Evolutionary conservation across 2,329 filamentous ascomycete species (phyloP), one percentile per base, ranked within the genome.

Genomic region (Metarhizium rileyi): DNA sequence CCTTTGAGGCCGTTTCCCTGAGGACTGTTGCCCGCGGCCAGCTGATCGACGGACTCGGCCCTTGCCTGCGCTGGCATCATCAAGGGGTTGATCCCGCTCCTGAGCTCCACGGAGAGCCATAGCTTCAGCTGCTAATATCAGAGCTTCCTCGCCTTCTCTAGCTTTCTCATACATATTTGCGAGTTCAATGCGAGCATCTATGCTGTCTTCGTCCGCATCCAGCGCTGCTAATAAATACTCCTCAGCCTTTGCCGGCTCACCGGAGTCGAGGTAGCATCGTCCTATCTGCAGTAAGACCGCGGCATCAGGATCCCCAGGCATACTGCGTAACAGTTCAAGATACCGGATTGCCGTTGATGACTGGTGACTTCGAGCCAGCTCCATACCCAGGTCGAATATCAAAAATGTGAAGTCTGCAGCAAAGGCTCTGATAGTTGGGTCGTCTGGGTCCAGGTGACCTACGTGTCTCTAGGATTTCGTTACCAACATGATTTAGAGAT

Each of bases 131-230:
- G 87, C 81, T 46, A 90, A 78, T 52, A 86, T 82, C 51, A 90
- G 79, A 1, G 90, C 90, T 59, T 88, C 81, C 59, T 90, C 85
- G 22, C 78, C 81, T 67, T 84, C 80, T 54, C 83, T 83, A 42
- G 78, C 77, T 54, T 77, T 81, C 63, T 94, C 88, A 60, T 94
- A 95, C 65, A 96, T 80, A 59, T 86, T 90, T 12, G 88, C 88
- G 9, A 96, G 73, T 58, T 88, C 81, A 27, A 87, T 81, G 36
- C 88, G 83, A 36, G 88, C 87, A 53, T 90, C 84, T 44, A 91
- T 81, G 51, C 85, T 83, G 38, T 80, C 73, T 42, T 82, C 72
- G 54, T 94, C 86, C 52, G 81, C 76, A 47, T 88, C 80, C 35
- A 89, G 81, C 10, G 90, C 81, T 2, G 80, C 80, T 23, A 88